These are phyloP conservation scores for Citrus glauca DNA, from an alignment of 345 rosid genomes.

Conservation along the genomic window DNA sequence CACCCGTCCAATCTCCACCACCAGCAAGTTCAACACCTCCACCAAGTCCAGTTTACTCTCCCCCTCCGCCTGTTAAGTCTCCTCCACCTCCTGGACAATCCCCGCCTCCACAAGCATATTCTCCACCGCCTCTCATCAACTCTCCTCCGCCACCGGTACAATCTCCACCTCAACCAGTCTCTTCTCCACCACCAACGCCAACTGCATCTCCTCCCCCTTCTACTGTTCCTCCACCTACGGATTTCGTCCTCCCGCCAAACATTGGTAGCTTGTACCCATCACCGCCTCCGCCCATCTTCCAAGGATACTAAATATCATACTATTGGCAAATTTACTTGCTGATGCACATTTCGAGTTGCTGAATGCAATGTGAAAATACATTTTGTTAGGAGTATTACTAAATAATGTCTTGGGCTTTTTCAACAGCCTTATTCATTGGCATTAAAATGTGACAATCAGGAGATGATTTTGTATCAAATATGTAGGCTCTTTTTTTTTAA, in stretches of 20 bases:
- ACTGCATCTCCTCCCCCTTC: background rate
- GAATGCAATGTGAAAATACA: background rate
- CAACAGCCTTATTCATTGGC: background rate
- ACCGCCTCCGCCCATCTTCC: conserved; percentile 77
- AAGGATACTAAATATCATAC: conserved; percentile 50
- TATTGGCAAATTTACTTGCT: background rate
- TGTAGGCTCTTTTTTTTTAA: background rate
- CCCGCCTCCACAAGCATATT: conserved; percentile 23
- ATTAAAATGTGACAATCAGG: background rate
- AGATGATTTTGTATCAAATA: background rate
- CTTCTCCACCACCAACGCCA: background rate
- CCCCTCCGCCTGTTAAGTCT: conserved; percentile 18
- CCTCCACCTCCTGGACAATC: conserved; percentile 23
- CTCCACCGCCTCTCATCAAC: conserved; percentile 9
- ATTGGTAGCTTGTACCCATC: conserved; percentile 65
- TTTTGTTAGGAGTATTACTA: background rate
- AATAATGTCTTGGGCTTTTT: background rate
- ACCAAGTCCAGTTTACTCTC: conserved; percentile 23
- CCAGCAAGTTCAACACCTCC: conserved; percentile 18
- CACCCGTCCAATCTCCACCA: conserved; percentile 18
- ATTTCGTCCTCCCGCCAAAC: conserved; percentile 47
- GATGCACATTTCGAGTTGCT: background rate
- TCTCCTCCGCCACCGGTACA: conserved; percentile 18
- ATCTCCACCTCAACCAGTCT: conserved; percentile 3
- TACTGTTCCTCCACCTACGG: conserved; percentile 17